Base-by-base conservation (phyloP, 169 alveolate genomes). In the Cryptosporidium viatorum region DNA sequence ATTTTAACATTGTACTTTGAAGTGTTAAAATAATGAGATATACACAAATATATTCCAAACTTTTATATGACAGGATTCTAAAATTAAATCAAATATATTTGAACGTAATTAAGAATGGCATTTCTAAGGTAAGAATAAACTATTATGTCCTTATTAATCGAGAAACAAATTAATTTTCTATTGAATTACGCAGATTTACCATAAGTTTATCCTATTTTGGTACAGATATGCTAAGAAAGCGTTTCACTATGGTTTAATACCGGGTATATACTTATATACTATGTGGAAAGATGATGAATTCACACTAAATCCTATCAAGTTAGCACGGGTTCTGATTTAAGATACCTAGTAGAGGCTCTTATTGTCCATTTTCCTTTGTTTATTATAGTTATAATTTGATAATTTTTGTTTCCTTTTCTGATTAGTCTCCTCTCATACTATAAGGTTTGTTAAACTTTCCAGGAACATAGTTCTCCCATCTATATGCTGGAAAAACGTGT, bases 401-500 rank as follows among this genome's bases (percentile, higher is more conserved):
- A 6, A 23, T 52, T 23, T 52, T 6, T 18, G 6, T n/a, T 43
- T 31, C 33, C 23, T 21, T 71, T 51, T 33, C 18, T 41, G 8
- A 23, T 26, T 14, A 21, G 9, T 50, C 89, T 43, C 65, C 89
- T 65, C 48, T 58, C 75, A 65, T 80, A 12, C 69, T 62, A 41
- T 80, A 80, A 1, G 89, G 89, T n/a, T 80, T 48, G 21, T 80
- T 80, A 6, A 80, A 80, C 52, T 80, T 80, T 10, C 89, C 89
- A 1, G 89, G 89, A 4, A 59, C 73, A 35, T 80, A 80, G 37
- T 43, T 80, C 69, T 92, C 95, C 96, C 96, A 93, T 48, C 94
- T 71, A 21, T 91, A 86, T n/a, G 93, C 95, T 9, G 96, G 96
- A 62, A 89, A 93, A 39, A 93, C 92, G 71, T 93, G 95, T 31